Evolutionary conservation across 1,284 basidiomycete species (phyloP).

Genomic region (Naganishia albida): DNA sequence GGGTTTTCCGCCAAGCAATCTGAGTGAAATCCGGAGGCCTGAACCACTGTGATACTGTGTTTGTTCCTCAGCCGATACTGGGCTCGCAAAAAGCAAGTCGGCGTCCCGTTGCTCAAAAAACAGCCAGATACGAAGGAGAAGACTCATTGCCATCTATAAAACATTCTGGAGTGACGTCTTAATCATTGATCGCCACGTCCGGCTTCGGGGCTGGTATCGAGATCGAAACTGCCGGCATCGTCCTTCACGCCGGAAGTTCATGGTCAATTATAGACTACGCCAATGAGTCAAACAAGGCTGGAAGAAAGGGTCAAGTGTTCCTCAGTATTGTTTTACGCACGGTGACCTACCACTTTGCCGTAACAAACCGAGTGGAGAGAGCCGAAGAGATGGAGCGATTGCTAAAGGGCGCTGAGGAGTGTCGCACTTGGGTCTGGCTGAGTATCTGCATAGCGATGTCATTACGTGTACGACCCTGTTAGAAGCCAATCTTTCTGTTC

Average conservation of each 20-base stretch:
- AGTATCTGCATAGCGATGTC: neutral
- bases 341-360: no score
- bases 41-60: no score
- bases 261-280: neutral
- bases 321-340: slow-evolving; percentile 4
- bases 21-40: no score
- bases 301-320: neutral
- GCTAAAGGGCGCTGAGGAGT: neutral
- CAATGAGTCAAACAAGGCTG: neutral
- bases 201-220: slow-evolving; percentile 12
- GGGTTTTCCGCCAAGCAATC: no score
- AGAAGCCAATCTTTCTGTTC: neutral
- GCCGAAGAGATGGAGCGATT: neutral
- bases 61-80: no score
- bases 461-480: neutral
- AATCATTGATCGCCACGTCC: neutral
- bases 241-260: neutral
- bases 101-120: neutral
- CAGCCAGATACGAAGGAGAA: neutral
- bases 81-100: no score
- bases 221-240: neutral
- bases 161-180: neutral
- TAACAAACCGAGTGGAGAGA: neutral
- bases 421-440: neutral
- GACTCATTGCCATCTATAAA: neutral